phyloP scores from a whole-genome alignment of 441 rosid species.

The Raphanus hybrid region DNA sequence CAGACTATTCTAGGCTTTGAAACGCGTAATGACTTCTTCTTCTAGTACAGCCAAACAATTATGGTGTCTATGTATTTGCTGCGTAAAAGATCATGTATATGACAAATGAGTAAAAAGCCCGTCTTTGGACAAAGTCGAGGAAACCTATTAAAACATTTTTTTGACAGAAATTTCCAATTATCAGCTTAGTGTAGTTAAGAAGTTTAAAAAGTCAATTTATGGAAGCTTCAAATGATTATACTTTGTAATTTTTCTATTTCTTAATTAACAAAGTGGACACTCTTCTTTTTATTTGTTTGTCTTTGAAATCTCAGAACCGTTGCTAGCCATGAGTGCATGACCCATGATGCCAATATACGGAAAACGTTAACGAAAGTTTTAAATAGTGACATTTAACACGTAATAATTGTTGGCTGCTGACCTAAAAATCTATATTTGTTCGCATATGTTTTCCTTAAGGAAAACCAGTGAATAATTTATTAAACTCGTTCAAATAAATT shows the following conservation, averaged over 20 bases:
- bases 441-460: background rate
- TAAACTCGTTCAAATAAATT: background rate
- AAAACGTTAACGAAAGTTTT: background rate
- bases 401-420: background rate
- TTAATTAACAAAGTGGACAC: background rate
- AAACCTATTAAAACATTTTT: background rate
- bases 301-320: background rate
- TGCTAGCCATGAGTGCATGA: background rate
- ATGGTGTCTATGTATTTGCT: background rate
- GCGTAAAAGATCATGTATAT: background rate
- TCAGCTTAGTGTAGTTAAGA: background rate
- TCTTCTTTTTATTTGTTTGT: background rate
- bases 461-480: background rate
- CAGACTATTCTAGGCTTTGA: background rate
- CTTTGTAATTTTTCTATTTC: background rate
- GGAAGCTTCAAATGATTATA: background rate
- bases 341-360: background rate
- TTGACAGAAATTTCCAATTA: background rate
- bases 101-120: background rate
- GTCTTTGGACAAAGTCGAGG: background rate
- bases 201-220: background rate
- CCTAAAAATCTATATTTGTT: background rate
- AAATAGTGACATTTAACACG: background rate
- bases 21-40: conserved; percentile 20
- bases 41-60: conserved; percentile 4